A percentile compares a stretch with the other conserved stretches of the same genome.
Conservation (phyloP, 805 yeast genomes). For the Kluyveromyces starmeri region DNA sequence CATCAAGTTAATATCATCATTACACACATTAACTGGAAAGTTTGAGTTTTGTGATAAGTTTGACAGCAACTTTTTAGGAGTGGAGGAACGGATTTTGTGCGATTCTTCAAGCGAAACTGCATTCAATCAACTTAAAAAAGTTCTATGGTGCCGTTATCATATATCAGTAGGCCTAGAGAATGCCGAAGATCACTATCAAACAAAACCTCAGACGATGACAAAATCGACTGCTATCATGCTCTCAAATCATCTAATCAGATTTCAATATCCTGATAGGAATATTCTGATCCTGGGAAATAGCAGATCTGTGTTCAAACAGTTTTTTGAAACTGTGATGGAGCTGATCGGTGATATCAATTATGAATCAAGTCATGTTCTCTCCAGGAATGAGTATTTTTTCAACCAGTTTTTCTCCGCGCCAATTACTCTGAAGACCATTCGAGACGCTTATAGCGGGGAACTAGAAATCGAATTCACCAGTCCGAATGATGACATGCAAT, state of each 20-base stretch:
- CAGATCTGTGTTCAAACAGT: conserved; percentile 59
- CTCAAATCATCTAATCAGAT: conserved; percentile 27
- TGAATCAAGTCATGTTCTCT: conserved; percentile 34
- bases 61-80: conserved; percentile 50
- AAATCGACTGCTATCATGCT: conserved; percentile 22
- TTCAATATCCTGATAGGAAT: conserved; percentile 40
- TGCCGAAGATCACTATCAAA: conserved; percentile 58
- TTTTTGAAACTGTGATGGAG: conserved; percentile 63
- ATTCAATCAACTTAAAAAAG: conserved; percentile 66
- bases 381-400: conserved; percentile 38
- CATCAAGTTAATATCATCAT: conserved; percentile 42
- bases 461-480: conserved; percentile 22
- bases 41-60: conserved; percentile 61
- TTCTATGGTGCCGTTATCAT: conserved; percentile 72
- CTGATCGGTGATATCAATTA: conserved; percentile 58
- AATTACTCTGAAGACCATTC: conserved; percentile 37
- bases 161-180: conserved; percentile 51
- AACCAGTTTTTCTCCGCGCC: conserved; percentile 40
- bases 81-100: conserved; percentile 48
- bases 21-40: conserved; percentile 69
- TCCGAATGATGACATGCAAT: conserved; percentile 34
- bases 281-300: conserved; percentile 49
- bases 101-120: conserved; percentile 36
- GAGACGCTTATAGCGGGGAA: conserved; percentile 46
- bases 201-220: conserved; percentile 34